A percentile compares a stretch with the other conserved stretches of the same genome.
Conservation (phyloP, 2,329 filamentous ascomycete genomes). For the Dactylellina drechsleri region DNA sequence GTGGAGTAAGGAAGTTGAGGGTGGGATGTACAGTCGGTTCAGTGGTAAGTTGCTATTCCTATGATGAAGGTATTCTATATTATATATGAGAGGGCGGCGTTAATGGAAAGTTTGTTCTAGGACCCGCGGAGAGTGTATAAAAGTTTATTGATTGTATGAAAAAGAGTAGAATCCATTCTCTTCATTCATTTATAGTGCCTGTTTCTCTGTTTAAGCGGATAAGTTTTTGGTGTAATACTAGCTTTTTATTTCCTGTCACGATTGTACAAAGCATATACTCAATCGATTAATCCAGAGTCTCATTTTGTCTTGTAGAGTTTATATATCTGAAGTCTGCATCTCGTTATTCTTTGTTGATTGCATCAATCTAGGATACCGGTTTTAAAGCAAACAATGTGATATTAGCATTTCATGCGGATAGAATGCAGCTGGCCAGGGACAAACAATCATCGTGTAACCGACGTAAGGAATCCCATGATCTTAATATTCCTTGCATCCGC, state of each 20-base stretch:
- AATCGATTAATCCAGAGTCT: background rate
- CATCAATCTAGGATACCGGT: too few relatives aligned
- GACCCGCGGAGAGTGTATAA: constrained; percentile 53
- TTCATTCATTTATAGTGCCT: constrained; percentile 7
- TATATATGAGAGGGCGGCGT: background rate
- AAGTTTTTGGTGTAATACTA: constrained; percentile 12
- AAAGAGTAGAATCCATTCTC: background rate
- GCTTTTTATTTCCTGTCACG: constrained; percentile 1
- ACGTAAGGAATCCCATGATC: too few relatives aligned
- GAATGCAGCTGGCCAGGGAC: too few relatives aligned
- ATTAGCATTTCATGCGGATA: too few relatives aligned
- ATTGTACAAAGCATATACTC: constrained; percentile 15
- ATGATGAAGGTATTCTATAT: background rate
- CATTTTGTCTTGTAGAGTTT: background rate
- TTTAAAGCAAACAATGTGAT: too few relatives aligned
- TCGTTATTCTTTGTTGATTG: too few relatives aligned
- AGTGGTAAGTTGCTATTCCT: constrained; percentile 30
- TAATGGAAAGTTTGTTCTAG: constrained; percentile 20
- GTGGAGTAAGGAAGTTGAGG: constrained; percentile 66
- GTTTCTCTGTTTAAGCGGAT: constrained; percentile 2
- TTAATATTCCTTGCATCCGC: too few relatives aligned
- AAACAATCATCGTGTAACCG: too few relatives aligned
- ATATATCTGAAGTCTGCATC: too few relatives aligned
- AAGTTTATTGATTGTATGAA: constrained; percentile 5
- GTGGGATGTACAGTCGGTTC: constrained; percentile 53